Percentiles rank a stretch among this genome's conserved stretches.
phyloP scores from a whole-genome alignment of 208 protist species.

The Leishmania amazonensis region DNA sequence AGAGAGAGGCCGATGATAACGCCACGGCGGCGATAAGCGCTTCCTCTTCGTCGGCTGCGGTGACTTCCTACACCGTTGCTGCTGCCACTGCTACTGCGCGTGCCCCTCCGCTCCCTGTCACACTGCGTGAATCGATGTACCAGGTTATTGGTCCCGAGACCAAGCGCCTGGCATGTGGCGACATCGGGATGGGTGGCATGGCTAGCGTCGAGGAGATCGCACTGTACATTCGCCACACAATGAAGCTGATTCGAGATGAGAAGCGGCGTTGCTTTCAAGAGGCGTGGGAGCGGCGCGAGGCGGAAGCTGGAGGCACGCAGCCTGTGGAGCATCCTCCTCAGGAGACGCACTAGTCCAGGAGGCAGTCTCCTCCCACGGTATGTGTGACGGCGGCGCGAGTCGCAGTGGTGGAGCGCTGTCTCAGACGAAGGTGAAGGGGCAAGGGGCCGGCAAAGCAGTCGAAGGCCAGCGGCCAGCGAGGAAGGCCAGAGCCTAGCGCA shows the following conservation, averaged over 20 bases:
- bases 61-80: neutral
- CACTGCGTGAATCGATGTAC: constrained; percentile 59
- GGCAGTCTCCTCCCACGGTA: neutral
- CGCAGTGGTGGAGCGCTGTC: neutral
- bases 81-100: neutral
- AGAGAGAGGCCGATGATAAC: neutral
- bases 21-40: neutral
- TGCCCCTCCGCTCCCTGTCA: constrained; percentile 24
- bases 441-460: neutral
- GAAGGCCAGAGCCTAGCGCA: neutral
- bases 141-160: constrained; percentile 90
- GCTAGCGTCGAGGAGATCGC: constrained; percentile 83
- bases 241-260: constrained; percentile 60
- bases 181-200: constrained; percentile 95
- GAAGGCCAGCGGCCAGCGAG: neutral
- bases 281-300: constrained; percentile 2
- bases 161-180: constrained; percentile 95
- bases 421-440: neutral
- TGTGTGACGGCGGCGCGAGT: neutral
- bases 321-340: neutral
- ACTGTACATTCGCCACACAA: constrained; percentile 56
- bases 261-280: constrained; percentile 28
- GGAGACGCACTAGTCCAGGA: neutral
- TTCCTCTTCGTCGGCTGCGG: neutral
- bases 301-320: neutral